Evolutionary conservation across 805 yeast genomes (phyloP), one percentile per base, ranked within the genome.

Genomic region (Schizosaccharomyces osmophilus): DNA sequence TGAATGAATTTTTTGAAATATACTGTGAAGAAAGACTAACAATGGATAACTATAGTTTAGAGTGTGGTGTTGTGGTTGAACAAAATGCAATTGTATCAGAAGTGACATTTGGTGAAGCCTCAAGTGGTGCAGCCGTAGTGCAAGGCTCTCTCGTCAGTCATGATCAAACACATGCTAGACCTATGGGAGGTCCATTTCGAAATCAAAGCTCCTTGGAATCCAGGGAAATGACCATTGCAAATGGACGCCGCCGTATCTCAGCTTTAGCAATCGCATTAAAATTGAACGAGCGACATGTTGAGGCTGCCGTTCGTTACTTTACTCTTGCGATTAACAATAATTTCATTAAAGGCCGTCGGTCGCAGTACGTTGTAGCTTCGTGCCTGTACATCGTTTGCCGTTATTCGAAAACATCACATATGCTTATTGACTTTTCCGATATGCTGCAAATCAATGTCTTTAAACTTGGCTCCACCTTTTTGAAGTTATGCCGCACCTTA

Each of bases 31-130:
- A 13, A 22, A 8, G 6, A 9, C 48, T 57, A 57, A 36, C 48
- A 31, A 57, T 31, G 17, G 19, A 70, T 36, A 13, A 36, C 8
- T 36, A 69, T 86, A 93, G 98, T 75, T 75, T 77, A 48, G 70
- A 72, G 42, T 93, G 98, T 79, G 97, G 97, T 70, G 74, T 81
- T 24, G 97, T 93, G 39, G 79, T 79, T 63, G 95, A 87, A 65
- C 97, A 89, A 69, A 85, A 87, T 67, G 95, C 95, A 24, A 90
- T 93, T 65, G 97, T 94, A 11, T 82, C 95, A 6, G 99, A 93
- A 69, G 93, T 94, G 61, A 85, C 93, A 13, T 93, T 89, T 73
- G 93, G 94, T 55, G 99, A 94, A 68, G 78, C 89, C 1, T 78
- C 95, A 22, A 78, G 84, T 31, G 99, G 99, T 66, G 97, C 95